These are phyloP conservation scores for Calamus simplicifolius DNA, from an alignment of 176 grass and related monocot genomes.

Conservation along the genomic window DNA sequence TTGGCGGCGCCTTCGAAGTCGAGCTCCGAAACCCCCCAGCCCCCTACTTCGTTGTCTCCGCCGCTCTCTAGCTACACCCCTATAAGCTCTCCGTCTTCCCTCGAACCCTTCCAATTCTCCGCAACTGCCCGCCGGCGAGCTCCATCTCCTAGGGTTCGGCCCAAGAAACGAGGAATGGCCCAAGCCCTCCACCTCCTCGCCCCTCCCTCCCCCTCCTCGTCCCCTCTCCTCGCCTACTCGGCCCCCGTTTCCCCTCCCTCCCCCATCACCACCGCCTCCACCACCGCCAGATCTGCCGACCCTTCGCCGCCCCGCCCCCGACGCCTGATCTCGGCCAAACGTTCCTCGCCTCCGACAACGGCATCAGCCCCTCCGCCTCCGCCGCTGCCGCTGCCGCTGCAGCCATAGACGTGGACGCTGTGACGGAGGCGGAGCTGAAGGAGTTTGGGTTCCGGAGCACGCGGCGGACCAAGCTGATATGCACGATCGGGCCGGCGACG, in stretches of 20 bases:
- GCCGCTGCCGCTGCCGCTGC: neutral
- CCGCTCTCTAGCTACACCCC: slow-evolving; percentile 4
- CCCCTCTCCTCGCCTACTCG: slow-evolving; percentile 1
- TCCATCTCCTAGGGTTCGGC: no score
- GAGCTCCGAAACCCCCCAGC: no score
- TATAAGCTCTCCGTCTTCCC: neutral
- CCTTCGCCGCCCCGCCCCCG: slow-evolving; percentile 10
- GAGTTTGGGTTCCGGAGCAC: slow-evolving; percentile 96
- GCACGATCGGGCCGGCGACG: slow-evolving; percentile 82
- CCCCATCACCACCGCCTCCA: slow-evolving; percentile 12
- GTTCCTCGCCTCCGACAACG: slow-evolving; percentile 17
- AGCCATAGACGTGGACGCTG: slow-evolving; percentile 45
- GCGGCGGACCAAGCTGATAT: slow-evolving; percentile 92
- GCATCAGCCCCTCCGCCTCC: slow-evolving; percentile 1
- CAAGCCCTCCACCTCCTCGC: slow-evolving; percentile 25
- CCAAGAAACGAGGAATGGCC: neutral
- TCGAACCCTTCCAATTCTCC: neutral
- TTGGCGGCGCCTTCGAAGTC: no score
- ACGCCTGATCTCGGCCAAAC: slow-evolving; percentile 27
- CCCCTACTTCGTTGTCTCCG: slow-evolving; percentile 11
- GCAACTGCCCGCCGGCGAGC: neutral
- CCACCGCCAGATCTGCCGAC: neutral
- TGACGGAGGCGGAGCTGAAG: slow-evolving; percentile 75
- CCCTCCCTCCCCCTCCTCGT: neutral
- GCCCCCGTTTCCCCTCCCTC: neutral